Evolutionary conservation across 768 basidiomycete species (phyloP).

Genomic region (Pleurotus pulmonarius): DNA sequence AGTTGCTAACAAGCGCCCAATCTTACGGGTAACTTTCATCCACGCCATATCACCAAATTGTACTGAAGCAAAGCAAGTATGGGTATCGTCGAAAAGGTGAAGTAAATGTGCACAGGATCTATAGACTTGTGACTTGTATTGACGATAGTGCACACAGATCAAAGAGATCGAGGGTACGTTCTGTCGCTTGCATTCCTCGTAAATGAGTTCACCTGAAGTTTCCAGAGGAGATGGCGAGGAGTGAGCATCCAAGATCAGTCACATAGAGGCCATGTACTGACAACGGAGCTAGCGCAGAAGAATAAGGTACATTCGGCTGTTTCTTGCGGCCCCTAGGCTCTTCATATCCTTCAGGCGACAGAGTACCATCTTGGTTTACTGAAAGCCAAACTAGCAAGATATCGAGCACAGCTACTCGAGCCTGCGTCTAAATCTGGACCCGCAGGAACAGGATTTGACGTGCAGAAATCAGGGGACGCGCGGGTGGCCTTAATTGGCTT

Average conservation of each 20-base stretch:
- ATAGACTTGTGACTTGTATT: slow-evolving; percentile 2
- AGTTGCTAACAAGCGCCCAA: background rate
- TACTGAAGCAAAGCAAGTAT: slow-evolving; percentile 37
- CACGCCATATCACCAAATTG: background rate
- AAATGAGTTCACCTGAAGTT: background rate
- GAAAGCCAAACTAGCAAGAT: slow-evolving; percentile 93
- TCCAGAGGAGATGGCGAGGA: slow-evolving; percentile 95
- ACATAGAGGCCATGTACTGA: too few relatives aligned
- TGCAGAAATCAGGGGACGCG: slow-evolving; percentile 80
- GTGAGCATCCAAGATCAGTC: slow-evolving; percentile 41
- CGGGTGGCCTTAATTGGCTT: slow-evolving; percentile 92
- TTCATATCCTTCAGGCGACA: slow-evolving; percentile 60
- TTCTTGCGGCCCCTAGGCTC: slow-evolving; percentile 7
- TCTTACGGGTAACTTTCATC: background rate
- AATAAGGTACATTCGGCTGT: slow-evolving; percentile 65
- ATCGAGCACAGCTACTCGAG: slow-evolving; percentile 92
- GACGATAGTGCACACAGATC: slow-evolving; percentile 49
- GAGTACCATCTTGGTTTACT: slow-evolving; percentile 92
- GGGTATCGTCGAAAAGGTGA: slow-evolving; percentile 94
- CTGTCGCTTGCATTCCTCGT: background rate
- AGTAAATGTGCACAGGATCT: background rate
- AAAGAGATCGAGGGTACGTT: slow-evolving; percentile 91
- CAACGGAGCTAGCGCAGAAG: slow-evolving; percentile 69
- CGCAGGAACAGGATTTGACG: slow-evolving; percentile 83
- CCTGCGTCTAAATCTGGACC: slow-evolving; percentile 82